Conservation (phyloP, 2,329 filamentous ascomycete species). For the Mycosphaerella arachidis region DNA sequence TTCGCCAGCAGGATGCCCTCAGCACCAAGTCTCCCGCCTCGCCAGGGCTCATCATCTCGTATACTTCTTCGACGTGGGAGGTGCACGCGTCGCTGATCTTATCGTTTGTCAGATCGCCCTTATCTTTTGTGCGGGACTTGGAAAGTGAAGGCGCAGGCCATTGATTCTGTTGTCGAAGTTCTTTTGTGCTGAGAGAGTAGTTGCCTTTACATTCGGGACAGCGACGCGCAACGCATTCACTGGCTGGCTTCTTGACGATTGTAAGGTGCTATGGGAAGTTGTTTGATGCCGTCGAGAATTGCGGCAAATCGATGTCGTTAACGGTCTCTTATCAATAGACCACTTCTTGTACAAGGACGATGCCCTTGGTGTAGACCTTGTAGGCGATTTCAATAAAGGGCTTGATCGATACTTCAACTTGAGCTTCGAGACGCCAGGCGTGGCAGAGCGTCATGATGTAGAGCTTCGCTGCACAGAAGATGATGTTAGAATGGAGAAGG, state of each 20-base stretch:
- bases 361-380: background rate
- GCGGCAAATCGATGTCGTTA: background rate
- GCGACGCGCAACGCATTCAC: background rate
- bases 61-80: background rate
- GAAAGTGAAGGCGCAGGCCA: background rate
- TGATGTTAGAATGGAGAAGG: too few species aligned
- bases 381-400: background rate
- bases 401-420: background rate
- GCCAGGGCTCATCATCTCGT: background rate
- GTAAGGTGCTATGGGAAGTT: background rate
- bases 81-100: background rate
- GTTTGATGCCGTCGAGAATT: background rate
- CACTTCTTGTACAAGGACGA: background rate
- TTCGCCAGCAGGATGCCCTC: background rate
- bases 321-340: background rate
- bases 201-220: background rate
- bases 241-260: background rate
- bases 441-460: too few species aligned
- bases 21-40: background rate
- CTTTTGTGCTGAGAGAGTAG: background rate
- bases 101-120: background rate
- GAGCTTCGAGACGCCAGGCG: too few species aligned
- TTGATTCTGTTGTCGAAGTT: background rate
- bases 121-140: background rate
- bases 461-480: too few species aligned